phyloP scores from a whole-genome alignment of 768 basidiomycete genomes.

The Russula brevipes region DNA sequence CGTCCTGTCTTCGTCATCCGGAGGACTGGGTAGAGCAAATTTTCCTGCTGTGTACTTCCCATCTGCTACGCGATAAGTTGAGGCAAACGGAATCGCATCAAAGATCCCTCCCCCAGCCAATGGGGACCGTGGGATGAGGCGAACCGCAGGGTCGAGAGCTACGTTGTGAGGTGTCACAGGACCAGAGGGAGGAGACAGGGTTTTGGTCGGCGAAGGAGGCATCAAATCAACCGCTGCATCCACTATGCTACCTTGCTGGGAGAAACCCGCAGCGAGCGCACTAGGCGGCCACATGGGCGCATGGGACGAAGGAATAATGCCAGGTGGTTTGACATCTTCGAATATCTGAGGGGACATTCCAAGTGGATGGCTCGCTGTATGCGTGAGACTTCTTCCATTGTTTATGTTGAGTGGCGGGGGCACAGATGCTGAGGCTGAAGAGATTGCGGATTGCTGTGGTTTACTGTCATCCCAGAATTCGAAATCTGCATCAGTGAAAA shows the following conservation, averaged over 20 bases:
- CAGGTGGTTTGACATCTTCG: constrained; percentile 28
- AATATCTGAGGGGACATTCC: constrained; percentile 35
- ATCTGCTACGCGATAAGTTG: constrained; percentile 56
- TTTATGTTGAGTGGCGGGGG: constrained; percentile 25
- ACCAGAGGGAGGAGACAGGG: constrained; percentile 35
- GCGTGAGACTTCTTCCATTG: constrained; percentile 28
- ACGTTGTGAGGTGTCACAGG: constrained; percentile 16
- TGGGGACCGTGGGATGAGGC: constrained; percentile 24
- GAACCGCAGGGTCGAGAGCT: constrained; percentile 23
- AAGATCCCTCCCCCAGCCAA: constrained; percentile 38
- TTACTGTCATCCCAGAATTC: constrained; percentile 65
- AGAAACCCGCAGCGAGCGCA: constrained; percentile 21
- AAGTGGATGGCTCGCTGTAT: constrained; percentile 33
- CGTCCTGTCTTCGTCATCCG: constrained; percentile 39
- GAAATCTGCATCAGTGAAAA: constrained; percentile 84
- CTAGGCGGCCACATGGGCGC: constrained; percentile 31
- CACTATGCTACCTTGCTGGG: constrained; percentile 27
- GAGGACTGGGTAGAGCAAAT: constrained; percentile 63
- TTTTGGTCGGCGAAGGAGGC: constrained; percentile 49
- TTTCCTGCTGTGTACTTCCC: constrained; percentile 74
- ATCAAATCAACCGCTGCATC: constrained; percentile 38
- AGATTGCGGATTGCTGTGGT: constrained; percentile 36
- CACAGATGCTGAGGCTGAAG: constrained; percentile 25
- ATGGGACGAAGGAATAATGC: constrained; percentile 32
- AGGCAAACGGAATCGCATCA: constrained; percentile 71